Evolutionary conservation across 2,329 filamentous ascomycete genomes (phyloP).

Genomic region (Phaeoacremonium minimum): DNA sequence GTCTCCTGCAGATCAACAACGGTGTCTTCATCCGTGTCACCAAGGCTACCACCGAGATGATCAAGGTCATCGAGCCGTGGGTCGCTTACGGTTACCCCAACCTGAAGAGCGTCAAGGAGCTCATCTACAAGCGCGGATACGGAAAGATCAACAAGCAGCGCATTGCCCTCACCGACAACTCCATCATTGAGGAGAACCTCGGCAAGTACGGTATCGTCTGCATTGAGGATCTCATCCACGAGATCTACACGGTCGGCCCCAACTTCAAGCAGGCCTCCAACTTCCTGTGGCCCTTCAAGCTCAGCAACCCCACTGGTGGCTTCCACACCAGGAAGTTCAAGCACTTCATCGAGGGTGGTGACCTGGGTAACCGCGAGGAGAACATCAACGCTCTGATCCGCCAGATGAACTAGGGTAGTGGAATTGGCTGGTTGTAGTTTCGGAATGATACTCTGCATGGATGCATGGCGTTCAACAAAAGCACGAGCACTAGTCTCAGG

Average conservation of each 20-base stretch:
- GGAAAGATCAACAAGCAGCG: constrained; percentile 99
- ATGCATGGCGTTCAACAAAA: constrained; percentile 28
- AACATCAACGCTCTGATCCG: constrained; percentile 94
- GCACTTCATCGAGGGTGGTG: constrained; percentile 98
- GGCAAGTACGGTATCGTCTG: constrained; percentile 99
- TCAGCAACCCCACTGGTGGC: constrained; percentile 94
- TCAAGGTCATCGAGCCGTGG: constrained; percentile 98
- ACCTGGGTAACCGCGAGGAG: constrained; percentile 97
- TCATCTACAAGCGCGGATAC: constrained; percentile 99
- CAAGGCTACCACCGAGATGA: constrained; percentile 93
- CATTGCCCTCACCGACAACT: constrained; percentile 92
- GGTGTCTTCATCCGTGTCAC: constrained; percentile 96
- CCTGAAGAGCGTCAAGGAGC: constrained; percentile 98
- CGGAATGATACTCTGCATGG: constrained; percentile 19
- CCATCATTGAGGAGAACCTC: constrained; percentile 93
- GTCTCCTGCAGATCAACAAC: constrained; percentile 99
- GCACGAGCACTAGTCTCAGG: too few relatives aligned
- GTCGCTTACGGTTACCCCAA: constrained; percentile 99
- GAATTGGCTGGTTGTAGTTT: constrained; percentile 22
- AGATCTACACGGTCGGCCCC: constrained; percentile 97
- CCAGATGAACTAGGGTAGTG: constrained; percentile 84
- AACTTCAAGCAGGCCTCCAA: constrained; percentile 99
- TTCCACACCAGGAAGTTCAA: constrained; percentile 98
- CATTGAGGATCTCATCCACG: constrained; percentile 98
- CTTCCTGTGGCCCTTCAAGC: constrained; percentile 99